These are phyloP conservation scores for Batrachochytrium dendrobatidis DNA, from an alignment of 371 early-diverging fungal genomes.

Conservation along the genomic window DNA sequence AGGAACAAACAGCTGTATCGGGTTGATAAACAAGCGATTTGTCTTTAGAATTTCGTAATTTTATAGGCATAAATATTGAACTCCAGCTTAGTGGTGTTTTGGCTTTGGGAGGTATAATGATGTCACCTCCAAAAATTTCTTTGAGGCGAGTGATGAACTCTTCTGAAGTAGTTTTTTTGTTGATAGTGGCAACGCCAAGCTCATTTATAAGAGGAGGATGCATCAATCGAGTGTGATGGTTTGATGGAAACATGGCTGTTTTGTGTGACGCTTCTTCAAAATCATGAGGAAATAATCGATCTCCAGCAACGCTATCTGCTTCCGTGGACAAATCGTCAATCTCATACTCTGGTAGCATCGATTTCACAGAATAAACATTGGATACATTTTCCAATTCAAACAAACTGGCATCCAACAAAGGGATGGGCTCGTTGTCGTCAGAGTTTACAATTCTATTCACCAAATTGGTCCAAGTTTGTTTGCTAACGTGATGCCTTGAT, in stretches of 20 bases:
- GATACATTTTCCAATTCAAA: not conserved
- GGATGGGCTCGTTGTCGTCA: not conserved
- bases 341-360: not conserved
- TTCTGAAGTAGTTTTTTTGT: not conserved
- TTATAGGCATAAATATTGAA: not conserved
- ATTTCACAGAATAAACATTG: not conserved
- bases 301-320: not conserved
- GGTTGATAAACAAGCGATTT: not conserved
- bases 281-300: not conserved
- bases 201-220: no score
- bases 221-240: no score
- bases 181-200: not conserved
- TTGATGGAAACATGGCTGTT: no score
- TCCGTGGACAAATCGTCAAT: not conserved
- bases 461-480: not conserved
- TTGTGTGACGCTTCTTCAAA: not conserved
- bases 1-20: not conserved
- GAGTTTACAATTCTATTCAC: not conserved
- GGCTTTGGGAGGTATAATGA: not conserved
- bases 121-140: not conserved
- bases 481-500: not conserved
- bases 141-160: not conserved
- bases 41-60: not conserved
- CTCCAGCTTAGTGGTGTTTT: not conserved
- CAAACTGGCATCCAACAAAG: not conserved